Evolutionary conservation across 2,329 filamentous ascomycete species (phyloP), one percentile per base, ranked within the genome.

Genomic region (Conoideocrella luteorostrata): DNA sequence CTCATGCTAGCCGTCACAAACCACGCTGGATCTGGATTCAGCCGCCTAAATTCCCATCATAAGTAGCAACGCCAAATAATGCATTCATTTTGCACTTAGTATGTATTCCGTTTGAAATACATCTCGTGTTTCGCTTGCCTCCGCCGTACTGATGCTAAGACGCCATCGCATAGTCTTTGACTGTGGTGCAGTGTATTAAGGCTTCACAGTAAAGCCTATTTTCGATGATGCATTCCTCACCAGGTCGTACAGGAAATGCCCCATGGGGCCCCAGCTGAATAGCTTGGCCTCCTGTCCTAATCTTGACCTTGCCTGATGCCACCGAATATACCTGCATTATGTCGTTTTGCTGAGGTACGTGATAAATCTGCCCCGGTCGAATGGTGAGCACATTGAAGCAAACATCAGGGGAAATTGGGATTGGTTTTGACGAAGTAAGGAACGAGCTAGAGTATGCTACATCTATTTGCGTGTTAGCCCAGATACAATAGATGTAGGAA

Each of bases 121-220:
- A n/a, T n/a, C n/a, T n/a, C n/a, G n/a, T n/a, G n/a, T n/a, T n/a
- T n/a, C n/a, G n/a, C n/a, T n/a, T n/a, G n/a, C n/a, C n/a, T n/a
- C n/a, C n/a, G n/a, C n/a, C n/a, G n/a, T n/a, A n/a, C 2, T 38
- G 30, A 15, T 36, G n/a, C 10, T 39, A 35, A 18, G 34, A 36
- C 20, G 17, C 44, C 13, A 52, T 32, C 13, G 47, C 48, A 22
- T 57, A 56, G 11, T 53, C 47, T 12, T 43, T 45, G 18, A 68
- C 50, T 5, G 63, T 61, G 3, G 62, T 65, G 41, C 69, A 63
- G 44, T 72, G 68, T 32, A 75, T 47, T 15, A 65, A 59, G 0
- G 68, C 64, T 44, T 74, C 68, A 3, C 64, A 33, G 45, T 76
- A 75, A 0, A 68, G 52, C 24, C 59, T 56, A 47, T 77, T 77